Evolutionary conservation across 345 rosid species (phyloP).

Genomic region (Crucihimalaya himalaica): DNA sequence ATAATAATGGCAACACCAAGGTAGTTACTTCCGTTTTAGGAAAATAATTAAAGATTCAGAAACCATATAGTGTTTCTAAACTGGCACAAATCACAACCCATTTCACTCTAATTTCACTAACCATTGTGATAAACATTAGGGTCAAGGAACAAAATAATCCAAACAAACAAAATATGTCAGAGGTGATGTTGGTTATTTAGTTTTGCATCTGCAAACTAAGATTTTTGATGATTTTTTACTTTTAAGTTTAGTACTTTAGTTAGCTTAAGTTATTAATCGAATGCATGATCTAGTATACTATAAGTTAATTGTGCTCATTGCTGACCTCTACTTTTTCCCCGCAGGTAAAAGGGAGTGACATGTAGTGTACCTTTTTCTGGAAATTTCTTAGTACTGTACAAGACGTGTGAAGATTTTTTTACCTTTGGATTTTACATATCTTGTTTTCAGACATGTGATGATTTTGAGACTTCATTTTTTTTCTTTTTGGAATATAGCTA

Average conservation of each 20-base stretch:
- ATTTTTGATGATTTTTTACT: neutral
- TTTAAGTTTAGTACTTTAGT: neutral
- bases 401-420: neutral
- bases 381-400: neutral
- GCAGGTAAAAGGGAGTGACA: neutral
- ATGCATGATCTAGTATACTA: too few species aligned
- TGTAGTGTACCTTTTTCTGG: neutral
- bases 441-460: constrained; percentile 14
- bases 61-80: neutral
- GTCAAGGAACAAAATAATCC: neutral
- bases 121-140: neutral
- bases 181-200: neutral
- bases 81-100: neutral
- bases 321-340: neutral
- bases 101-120: neutral
- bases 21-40: too few species aligned
- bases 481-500: too few species aligned
- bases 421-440: neutral
- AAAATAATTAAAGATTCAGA: too few species aligned
- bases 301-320: neutral
- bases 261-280: too few species aligned
- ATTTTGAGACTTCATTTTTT: neutral
- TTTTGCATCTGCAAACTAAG: neutral
- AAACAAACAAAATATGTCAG: neutral
- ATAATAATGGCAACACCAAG: too few species aligned